Conservation (phyloP, 2,329 filamentous ascomycete genomes). For the Aspergillus calidoustus region DNA sequence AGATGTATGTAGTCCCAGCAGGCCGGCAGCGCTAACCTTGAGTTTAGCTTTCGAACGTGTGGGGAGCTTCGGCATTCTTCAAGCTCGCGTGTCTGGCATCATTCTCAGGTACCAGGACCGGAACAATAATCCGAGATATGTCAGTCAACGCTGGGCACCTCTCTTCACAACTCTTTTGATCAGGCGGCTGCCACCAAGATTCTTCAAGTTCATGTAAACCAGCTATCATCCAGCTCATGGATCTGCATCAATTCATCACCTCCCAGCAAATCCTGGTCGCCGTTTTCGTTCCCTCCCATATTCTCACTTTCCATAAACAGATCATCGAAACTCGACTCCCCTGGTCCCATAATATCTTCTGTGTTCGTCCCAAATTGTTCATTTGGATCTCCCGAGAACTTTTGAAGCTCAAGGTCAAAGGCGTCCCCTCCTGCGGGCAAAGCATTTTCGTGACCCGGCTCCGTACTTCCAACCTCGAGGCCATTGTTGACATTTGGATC, state of each 20-base stretch:
- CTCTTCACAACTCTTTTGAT: background rate
- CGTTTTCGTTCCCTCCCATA: constrained; percentile 36
- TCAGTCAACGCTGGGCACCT: background rate
- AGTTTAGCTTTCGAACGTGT: background rate
- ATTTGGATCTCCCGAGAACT: constrained; percentile 28
- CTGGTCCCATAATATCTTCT: constrained; percentile 44
- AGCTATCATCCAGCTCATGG: constrained; percentile 47
- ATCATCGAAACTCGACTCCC: constrained; percentile 52
- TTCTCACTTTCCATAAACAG: constrained; percentile 48
- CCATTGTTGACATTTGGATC: constrained; percentile 25
- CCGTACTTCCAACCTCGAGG: constrained; percentile 26
- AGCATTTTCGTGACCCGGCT: constrained; percentile 38
- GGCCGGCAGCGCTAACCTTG: background rate
- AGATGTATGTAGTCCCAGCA: background rate
- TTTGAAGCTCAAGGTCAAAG: constrained; percentile 44
- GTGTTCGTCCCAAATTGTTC: constrained; percentile 27
- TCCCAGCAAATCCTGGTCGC: constrained; percentile 40
- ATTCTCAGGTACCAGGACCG: background rate
- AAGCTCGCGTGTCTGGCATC: constrained; percentile 1
- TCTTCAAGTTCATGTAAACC: constrained; percentile 37
- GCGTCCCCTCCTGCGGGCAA: constrained; percentile 38
- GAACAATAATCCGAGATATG: background rate
- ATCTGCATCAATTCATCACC: constrained; percentile 44
- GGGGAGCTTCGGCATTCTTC: constrained; percentile 2
- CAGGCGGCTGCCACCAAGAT: background rate